These are phyloP conservation scores for Monilinia fructigena DNA, from an alignment of 2,329 filamentous ascomycete genomes.

Conservation along the genomic window DNA sequence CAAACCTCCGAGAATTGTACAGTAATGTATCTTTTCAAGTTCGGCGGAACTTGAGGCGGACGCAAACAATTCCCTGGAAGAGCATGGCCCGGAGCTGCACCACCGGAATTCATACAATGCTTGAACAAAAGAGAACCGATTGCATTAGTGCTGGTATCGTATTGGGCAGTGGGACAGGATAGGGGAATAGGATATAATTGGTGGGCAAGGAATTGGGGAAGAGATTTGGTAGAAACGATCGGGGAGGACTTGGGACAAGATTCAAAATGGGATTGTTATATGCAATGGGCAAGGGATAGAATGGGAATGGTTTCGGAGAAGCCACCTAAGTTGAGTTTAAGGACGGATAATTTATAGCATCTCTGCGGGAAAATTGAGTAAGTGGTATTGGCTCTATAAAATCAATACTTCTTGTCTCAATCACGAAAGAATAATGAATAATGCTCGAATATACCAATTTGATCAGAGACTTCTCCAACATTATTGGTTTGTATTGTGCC, in stretches of 20 bases:
- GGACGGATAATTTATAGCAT: not conserved
- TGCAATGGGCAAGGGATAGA: constrained; percentile 15
- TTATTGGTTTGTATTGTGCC: no score
- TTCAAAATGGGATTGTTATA: constrained; percentile 6
- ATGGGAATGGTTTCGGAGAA: not conserved
- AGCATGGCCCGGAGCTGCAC: constrained; percentile 7
- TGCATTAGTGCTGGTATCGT: constrained; percentile 15
- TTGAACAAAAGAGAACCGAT: constrained; percentile 17
- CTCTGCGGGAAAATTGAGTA: no score
- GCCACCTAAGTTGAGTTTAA: not conserved
- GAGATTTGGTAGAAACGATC: constrained; percentile 7
- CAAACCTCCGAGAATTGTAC: constrained; percentile 2
- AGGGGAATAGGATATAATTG: constrained; percentile 19
- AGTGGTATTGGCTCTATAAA: not conserved
- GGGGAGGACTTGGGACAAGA: not conserved
- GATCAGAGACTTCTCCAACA: no score
- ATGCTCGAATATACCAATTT: no score
- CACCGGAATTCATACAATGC: constrained; percentile 11
- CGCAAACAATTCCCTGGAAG: constrained; percentile 5
- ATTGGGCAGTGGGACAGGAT: constrained; percentile 19
- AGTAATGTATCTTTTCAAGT: not conserved
- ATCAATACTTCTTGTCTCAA: no score
- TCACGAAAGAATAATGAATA: no score
- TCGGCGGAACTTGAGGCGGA: constrained; percentile 8
- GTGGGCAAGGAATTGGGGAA: constrained; percentile 19